phyloP scores from a whole-genome alignment of 1,284 basidiomycete species.

The Ceratobasidium theobromae region DNA sequence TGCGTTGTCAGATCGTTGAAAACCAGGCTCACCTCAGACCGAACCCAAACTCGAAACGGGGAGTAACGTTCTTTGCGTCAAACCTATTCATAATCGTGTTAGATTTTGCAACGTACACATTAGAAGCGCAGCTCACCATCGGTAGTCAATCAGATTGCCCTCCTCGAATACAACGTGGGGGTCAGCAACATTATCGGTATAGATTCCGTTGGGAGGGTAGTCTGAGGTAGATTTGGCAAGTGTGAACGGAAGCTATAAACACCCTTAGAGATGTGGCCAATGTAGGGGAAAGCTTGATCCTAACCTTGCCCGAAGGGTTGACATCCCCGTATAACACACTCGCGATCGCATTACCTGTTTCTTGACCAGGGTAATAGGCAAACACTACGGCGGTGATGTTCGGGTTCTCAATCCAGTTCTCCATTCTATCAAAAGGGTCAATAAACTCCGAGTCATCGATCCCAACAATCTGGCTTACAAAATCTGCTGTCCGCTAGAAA shows the following conservation, averaged over 20 bases:
- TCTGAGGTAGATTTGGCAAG: constrained; percentile 43
- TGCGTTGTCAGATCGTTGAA: constrained; percentile 38
- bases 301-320: constrained; percentile 71
- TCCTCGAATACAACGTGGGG: constrained; percentile 63
- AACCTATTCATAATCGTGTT: background rate
- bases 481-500: constrained; percentile 17
- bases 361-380: constrained; percentile 46
- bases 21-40: constrained; percentile 53
- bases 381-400: constrained; percentile 37
- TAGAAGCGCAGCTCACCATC: constrained; percentile 33
- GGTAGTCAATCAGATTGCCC: constrained; percentile 44
- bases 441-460: constrained; percentile 44
- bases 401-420: constrained; percentile 44
- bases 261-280: constrained; percentile 40
- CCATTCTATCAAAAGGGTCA: constrained; percentile 50
- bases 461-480: constrained; percentile 33
- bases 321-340: constrained; percentile 70
- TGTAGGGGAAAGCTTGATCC: constrained; percentile 74
- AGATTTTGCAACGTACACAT: background rate
- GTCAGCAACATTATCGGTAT: constrained; percentile 43
- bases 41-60: constrained; percentile 55
- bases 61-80: constrained; percentile 42
- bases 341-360: constrained; percentile 61
- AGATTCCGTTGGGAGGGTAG: constrained; percentile 27
- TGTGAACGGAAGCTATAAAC: constrained; percentile 45